A percentile compares a stretch with the other conserved stretches of the same genome.
These are phyloP conservation scores for Paramecium octaurelia DNA, from an alignment of 73 alveolate species.

Conservation along the genomic window DNA sequence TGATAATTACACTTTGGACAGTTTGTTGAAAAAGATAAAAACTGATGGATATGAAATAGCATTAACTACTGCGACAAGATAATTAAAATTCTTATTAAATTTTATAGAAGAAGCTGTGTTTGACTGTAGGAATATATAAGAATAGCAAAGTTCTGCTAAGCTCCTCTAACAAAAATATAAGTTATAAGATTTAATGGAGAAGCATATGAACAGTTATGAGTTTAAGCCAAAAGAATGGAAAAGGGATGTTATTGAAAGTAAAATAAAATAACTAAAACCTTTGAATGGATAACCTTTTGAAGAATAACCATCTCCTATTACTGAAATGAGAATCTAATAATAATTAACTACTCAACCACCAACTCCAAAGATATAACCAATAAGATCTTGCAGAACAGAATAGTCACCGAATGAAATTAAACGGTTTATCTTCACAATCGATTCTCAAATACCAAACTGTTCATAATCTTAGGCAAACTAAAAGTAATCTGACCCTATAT, in stretches of 20 bases:
- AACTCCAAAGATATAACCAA: not conserved
- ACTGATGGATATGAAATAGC: constrained; percentile 39
- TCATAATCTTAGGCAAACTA: not conserved
- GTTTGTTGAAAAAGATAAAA: not conserved
- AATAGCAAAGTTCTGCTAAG: not conserved
- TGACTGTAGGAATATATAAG: not conserved
- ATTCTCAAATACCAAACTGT: not conserved
- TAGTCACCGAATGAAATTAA: not conserved
- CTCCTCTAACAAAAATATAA: not conserved
- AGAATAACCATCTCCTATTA: not conserved
- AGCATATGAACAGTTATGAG: not conserved
- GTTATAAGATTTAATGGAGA: not conserved
- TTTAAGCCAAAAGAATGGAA: constrained; percentile 28
- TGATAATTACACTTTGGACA: not conserved
- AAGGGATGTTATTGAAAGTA: constrained; percentile 1
- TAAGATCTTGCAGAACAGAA: not conserved
- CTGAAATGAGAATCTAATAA: not conserved
- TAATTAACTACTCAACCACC: not conserved
- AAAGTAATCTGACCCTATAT: not conserved
- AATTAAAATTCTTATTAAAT: not conserved
- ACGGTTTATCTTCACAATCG: not conserved
- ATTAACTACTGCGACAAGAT: not conserved
- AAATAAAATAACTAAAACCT: not conserved
- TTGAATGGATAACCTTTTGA: not conserved
- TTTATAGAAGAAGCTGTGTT: not conserved